A percentile compares a stretch with the other conserved stretches of the same genome.
Conservation (phyloP, 441 rosid genomes). For the Pelargonium cotyledonis region DNA sequence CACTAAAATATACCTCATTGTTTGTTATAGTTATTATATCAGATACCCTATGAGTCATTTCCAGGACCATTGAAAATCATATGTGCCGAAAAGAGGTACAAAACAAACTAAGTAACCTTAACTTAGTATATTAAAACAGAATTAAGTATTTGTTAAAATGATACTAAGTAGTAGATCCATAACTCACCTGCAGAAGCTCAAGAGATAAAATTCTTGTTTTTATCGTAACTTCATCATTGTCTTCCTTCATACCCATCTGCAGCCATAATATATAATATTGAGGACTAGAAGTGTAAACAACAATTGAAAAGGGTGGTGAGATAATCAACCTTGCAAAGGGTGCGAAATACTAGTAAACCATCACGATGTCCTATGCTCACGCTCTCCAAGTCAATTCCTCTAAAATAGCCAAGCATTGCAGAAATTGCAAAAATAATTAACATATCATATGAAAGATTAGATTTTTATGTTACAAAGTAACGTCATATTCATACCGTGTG, state of each 20-base stretch:
- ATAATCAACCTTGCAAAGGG: slow-evolving; percentile 93
- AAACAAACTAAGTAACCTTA: not conserved
- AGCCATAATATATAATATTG: not conserved
- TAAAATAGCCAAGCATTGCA: slow-evolving; percentile 18
- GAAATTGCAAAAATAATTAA: slow-evolving; percentile 14
- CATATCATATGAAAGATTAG: slow-evolving; percentile 15
- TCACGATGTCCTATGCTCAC: slow-evolving; percentile 92
- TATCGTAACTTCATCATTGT: slow-evolving; percentile 83
- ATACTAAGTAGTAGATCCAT: slow-evolving; percentile 4
- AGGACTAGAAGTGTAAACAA: slow-evolving; percentile 23
- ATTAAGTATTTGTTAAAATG: not conserved
- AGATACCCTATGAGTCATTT: not conserved
- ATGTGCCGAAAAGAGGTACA: not conserved
- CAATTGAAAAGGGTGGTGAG: slow-evolving; percentile 15
- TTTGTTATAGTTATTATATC: not conserved
- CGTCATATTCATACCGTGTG: slow-evolving; percentile 50
- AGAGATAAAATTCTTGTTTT: slow-evolving; percentile 91
- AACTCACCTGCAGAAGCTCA: slow-evolving; percentile 92
- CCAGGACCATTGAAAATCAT: not conserved
- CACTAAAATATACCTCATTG: not conserved
- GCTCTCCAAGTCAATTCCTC: slow-evolving; percentile 95
- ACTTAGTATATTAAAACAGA: not conserved
- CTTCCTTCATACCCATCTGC: slow-evolving; percentile 99
- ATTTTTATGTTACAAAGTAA: slow-evolving; percentile 15
- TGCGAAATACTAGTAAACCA: slow-evolving; percentile 91